Conservation (phyloP, 2,329 filamentous ascomycete genomes). For the Colletotrichum chlorophyti region DNA sequence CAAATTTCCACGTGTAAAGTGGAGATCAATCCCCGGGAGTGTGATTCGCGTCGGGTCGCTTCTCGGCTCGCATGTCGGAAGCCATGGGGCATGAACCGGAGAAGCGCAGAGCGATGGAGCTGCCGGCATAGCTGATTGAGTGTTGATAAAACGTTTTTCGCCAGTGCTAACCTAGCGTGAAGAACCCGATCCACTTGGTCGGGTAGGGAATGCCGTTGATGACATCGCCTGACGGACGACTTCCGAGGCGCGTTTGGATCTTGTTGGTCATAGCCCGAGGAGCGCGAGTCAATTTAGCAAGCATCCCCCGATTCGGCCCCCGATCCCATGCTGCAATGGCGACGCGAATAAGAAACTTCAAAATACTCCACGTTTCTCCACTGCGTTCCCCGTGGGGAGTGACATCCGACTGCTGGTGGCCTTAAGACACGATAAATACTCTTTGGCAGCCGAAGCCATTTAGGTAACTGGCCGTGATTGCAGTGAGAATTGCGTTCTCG, state of each 20-base stretch:
- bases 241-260: constrained; percentile 12
- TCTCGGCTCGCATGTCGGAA: constrained; percentile 26
- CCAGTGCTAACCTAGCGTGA: not conserved
- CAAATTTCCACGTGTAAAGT: constrained; percentile 14
- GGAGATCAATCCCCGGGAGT: not conserved
- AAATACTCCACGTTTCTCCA: constrained; percentile 24
- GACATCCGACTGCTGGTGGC: constrained; percentile 17
- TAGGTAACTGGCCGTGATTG: no score
- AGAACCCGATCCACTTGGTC: not conserved
- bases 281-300: constrained; percentile 21
- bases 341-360: constrained; percentile 11
- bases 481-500: no score
- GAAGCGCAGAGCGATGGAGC: not conserved
- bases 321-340: not conserved
- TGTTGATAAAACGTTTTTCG: not conserved
- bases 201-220: not conserved
- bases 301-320: constrained; percentile 6
- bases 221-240: constrained; percentile 21
- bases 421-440: constrained; percentile 23
- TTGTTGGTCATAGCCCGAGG: constrained; percentile 3
- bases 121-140: constrained; percentile 1
- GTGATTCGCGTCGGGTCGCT: constrained; percentile 23
- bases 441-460: constrained; percentile 8
- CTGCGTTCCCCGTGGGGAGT: constrained; percentile 21
- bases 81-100: not conserved